These are phyloP conservation scores for Candida dubliniensis DNA, from an alignment of 1,139 yeast genomes.

Conservation along the genomic window DNA sequence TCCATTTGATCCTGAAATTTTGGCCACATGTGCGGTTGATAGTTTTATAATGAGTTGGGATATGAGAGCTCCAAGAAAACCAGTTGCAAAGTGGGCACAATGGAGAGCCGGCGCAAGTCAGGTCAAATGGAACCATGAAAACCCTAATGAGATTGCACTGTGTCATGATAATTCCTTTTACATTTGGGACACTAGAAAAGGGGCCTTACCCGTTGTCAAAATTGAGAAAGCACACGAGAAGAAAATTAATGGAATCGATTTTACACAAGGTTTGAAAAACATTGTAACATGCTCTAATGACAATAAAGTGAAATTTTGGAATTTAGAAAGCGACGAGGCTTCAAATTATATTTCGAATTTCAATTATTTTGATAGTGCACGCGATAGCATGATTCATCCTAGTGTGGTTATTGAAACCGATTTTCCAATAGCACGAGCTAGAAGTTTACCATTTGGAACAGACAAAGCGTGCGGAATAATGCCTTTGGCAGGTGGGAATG, in stretches of 20 bases:
- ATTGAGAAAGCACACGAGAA: slow-evolving; percentile 71
- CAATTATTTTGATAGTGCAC: slow-evolving; percentile 25
- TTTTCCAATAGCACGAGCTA: slow-evolving; percentile 86
- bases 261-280: slow-evolving; percentile 58
- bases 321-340: slow-evolving; percentile 41
- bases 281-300: slow-evolving; percentile 86
- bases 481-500: slow-evolving; percentile 87
- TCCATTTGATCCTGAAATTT: slow-evolving; percentile 79
- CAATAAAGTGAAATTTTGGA: slow-evolving; percentile 85
- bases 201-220: slow-evolving; percentile 69
- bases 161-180: slow-evolving; percentile 79
- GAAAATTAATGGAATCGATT: slow-evolving; percentile 87
- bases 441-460: slow-evolving; percentile 84
- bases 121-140: slow-evolving; percentile 85
- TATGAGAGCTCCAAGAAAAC: slow-evolving; percentile 70
- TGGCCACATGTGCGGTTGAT: slow-evolving; percentile 93
- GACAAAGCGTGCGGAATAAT: slow-evolving; percentile 77
- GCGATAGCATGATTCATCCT: slow-evolving; percentile 32
- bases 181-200: slow-evolving; percentile 87
- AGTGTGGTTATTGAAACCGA: slow-evolving; percentile 64
- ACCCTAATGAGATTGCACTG: slow-evolving; percentile 77
- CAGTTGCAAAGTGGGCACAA: slow-evolving; percentile 80
- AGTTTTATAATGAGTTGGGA: slow-evolving; percentile 91
- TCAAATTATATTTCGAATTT: slow-evolving; percentile 18
- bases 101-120: slow-evolving; percentile 96